A percentile compares a stretch with the other conserved stretches of the same genome.
These are phyloP conservation scores for Verticillium klebahnii DNA, from an alignment of 2,329 filamentous ascomycete genomes.

Conservation along the genomic window DNA sequence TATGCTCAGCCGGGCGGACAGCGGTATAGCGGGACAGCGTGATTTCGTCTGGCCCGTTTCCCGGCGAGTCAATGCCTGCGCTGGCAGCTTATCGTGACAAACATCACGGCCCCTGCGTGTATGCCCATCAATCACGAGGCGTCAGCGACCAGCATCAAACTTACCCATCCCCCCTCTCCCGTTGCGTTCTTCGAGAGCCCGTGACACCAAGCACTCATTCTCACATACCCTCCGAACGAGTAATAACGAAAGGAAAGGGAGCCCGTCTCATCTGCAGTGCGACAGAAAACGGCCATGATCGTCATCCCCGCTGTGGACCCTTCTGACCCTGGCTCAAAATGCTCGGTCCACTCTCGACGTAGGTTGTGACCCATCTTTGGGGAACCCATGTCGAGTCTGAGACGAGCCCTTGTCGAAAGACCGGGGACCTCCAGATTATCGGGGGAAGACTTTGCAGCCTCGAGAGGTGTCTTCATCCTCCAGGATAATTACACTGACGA, in stretches of 20 bases:
- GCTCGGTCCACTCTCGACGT: background rate
- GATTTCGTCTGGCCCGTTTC: background rate
- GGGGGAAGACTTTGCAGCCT: background rate
- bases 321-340: slow-evolving; percentile 12
- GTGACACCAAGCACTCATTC: background rate
- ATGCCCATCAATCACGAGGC: background rate
- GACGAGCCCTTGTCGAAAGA: slow-evolving; percentile 22
- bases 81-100: background rate
- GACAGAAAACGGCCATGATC: slow-evolving; percentile 21
- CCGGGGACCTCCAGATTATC: slow-evolving; percentile 4
- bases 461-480: background rate
- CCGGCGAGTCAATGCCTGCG: background rate
- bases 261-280: background rate
- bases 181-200: background rate
- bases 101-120: background rate
- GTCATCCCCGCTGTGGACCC: slow-evolving; percentile 19
- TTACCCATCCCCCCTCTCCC: background rate
- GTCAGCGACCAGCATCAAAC: background rate
- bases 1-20: background rate
- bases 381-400: slow-evolving; percentile 28
- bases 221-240: background rate
- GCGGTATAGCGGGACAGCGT: background rate
- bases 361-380: slow-evolving; percentile 16
- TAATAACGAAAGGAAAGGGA: background rate
- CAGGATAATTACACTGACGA: background rate